A percentile compares a stretch with the other conserved stretches of the same genome.
These are phyloP conservation scores for Capsicum chinense DNA, from an alignment of 257 asterid genomes.

Conservation along the genomic window DNA sequence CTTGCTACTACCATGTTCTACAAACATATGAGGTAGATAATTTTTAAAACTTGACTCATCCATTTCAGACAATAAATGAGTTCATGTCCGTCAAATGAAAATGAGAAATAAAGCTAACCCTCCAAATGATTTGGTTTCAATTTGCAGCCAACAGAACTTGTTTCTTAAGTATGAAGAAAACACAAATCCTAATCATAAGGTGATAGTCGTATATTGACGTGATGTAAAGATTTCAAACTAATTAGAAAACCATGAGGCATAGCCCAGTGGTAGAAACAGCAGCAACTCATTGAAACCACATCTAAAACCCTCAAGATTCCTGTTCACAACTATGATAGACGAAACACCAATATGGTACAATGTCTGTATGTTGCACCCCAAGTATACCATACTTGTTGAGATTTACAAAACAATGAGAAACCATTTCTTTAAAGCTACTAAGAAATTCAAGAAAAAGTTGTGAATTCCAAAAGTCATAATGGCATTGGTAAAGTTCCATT, in stretches of 20 bases:
- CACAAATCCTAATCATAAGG: neutral
- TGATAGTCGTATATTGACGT: neutral
- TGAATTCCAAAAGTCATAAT: neutral
- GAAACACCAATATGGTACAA: constrained; percentile 14
- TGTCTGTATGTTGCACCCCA: neutral
- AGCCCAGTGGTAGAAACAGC: neutral
- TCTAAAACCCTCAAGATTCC: neutral
- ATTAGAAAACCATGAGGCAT: neutral
- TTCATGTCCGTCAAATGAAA: constrained; percentile 12
- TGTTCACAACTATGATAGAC: neutral
- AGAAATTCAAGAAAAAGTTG: neutral
- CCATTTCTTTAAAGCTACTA: neutral
- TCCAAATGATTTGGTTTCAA: neutral
- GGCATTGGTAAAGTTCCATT: neutral
- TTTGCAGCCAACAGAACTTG: neutral
- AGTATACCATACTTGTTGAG: neutral
- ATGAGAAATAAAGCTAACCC: neutral
- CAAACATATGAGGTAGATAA: neutral
- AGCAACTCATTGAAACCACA: neutral
- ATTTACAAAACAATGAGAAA: neutral
- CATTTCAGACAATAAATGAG: neutral
- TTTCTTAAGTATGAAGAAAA: neutral
- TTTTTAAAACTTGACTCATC: neutral
- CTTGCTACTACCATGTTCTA: neutral
- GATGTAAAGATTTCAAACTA: neutral